Base-by-base conservation (phyloP, 2,329 filamentous ascomycete species). In the Aureobasidium sp. region DNA sequence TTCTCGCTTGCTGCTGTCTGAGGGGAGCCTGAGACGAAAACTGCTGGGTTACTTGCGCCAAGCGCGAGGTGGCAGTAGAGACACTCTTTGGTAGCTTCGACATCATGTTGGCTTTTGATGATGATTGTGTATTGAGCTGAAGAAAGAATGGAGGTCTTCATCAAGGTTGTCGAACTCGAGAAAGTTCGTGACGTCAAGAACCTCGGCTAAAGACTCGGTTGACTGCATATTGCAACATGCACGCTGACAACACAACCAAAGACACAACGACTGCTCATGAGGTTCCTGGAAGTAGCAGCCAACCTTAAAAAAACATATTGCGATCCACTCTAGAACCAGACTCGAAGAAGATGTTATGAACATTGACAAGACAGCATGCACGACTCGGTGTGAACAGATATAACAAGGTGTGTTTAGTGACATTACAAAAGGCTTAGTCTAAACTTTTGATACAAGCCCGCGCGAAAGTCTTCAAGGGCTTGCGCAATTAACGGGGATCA, bases 11-110 rank as follows among this genome's bases (percentile, higher is more conserved):
- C 43, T 70, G 67, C 50, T 66, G 63, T 44, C 60, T 52, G 41
- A 69, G 50, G 0, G 66, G 64, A 15, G 64, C 64, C 65, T 68
- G 68, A 9, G 67, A 66, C 3, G 65, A 66, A 37, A 71, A 63
- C 24, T 70, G 69, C 39, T 67, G 65, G 1, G 66, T 64, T 48
- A 69, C 48, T 44, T 67, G 66, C 8, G 65, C 52, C 24, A 69
- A 55, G 37, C 68, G 57, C 20, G 61, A 59, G 20, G 66, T 65
- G 3, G 68, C 66, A 57, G 65, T 61, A 27, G 67, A 63, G 15
- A 55, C 62, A 20, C 63, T 64, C 48, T 63, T 64, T 7, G 64
- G 57, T 29, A 64, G 37, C 39, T 63, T 62, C 12, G 63, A 62
- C 10, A 66, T 57, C 64, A 66, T 66, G 24, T 9, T 63, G 39